A percentile compares a stretch with the other conserved stretches of the same genome.
These are phyloP conservation scores for Avena eriantha DNA, from an alignment of 176 grass and related monocot species.

Conservation along the genomic window DNA sequence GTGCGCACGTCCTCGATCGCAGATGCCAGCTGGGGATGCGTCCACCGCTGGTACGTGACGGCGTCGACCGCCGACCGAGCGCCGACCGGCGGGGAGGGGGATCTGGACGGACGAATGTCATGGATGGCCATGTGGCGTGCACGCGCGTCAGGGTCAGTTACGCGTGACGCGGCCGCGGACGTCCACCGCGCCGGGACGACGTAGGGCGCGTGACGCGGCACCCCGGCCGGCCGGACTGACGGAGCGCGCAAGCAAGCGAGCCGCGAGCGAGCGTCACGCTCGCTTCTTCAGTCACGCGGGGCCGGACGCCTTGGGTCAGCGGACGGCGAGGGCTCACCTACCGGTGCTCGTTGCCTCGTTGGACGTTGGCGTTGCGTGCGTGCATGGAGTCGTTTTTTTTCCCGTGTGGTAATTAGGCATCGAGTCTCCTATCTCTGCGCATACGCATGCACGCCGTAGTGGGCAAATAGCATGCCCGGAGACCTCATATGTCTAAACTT, in stretches of 20 bases:
- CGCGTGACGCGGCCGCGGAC: background rate
- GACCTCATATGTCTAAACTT: no score
- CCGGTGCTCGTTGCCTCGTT: background rate
- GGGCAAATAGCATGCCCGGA: no score
- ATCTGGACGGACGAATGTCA: background rate
- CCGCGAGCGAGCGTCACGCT: background rate
- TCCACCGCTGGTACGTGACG: background rate
- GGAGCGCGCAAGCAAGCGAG: background rate
- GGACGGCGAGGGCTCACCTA: conserved; percentile 3
- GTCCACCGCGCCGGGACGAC: background rate
- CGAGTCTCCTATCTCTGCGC: background rate
- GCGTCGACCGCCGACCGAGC: background rate
- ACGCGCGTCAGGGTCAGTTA: background rate
- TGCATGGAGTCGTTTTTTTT: background rate
- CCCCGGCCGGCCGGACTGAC: background rate
- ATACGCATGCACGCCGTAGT: no score
- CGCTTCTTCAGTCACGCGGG: background rate
- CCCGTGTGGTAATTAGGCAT: background rate
- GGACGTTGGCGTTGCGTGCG: background rate
- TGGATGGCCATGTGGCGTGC: background rate
- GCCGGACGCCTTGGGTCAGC: background rate
- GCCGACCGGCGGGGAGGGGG: background rate
- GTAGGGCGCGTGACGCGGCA: background rate
- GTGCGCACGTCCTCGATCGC: background rate
- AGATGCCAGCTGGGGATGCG: background rate